A percentile compares a stretch with the other conserved stretches of the same genome.
Evolutionary conservation across 2,329 filamentous ascomycete species (phyloP).

Genomic region (Boeremia lycopersici): DNA sequence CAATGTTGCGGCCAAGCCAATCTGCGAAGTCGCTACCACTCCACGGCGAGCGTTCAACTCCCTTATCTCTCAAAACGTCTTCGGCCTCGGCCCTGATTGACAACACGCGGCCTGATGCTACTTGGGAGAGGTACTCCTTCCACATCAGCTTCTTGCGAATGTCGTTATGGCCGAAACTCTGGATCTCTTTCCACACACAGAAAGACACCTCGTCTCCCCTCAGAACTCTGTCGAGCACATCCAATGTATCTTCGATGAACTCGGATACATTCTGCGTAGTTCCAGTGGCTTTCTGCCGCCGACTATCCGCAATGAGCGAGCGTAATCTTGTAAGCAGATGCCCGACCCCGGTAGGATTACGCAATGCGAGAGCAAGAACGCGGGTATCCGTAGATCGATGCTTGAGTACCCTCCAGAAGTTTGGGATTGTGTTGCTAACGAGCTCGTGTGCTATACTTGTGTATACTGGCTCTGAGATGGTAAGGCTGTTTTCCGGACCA

Average conservation of each 20-base stretch:
- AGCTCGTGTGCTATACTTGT: slow-evolving; percentile 78
- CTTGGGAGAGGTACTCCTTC: slow-evolving; percentile 66
- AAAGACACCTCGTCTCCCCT: slow-evolving; percentile 50
- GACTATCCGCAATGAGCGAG: slow-evolving; percentile 56
- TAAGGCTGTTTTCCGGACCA: slow-evolving; percentile 60
- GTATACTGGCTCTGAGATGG: slow-evolving; percentile 67
- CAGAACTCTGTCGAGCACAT: slow-evolving; percentile 53
- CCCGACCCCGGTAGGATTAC: slow-evolving; percentile 77
- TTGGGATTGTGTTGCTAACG: slow-evolving; percentile 75
- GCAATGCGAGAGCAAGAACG: slow-evolving; percentile 68
- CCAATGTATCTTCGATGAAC: slow-evolving; percentile 50
- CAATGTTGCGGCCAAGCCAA: slow-evolving; percentile 75
- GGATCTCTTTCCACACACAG: slow-evolving; percentile 55
- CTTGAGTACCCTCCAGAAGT: slow-evolving; percentile 71
- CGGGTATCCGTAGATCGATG: slow-evolving; percentile 11
- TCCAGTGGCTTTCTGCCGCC: slow-evolving; percentile 43
- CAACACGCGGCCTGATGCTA: slow-evolving; percentile 66
- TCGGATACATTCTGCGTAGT: slow-evolving; percentile 37
- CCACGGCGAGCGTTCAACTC: slow-evolving; percentile 62
- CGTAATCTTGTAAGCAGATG: slow-evolving; percentile 74
- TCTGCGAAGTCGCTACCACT: slow-evolving; percentile 67
- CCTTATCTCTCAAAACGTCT: slow-evolving; percentile 51
- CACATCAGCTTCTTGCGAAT: slow-evolving; percentile 61
- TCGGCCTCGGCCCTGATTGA: slow-evolving; percentile 66
- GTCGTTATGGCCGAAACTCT: slow-evolving; percentile 46